Conservation (phyloP, 169 alveolate species). For the Cryptosporidium meleagridis region DNA sequence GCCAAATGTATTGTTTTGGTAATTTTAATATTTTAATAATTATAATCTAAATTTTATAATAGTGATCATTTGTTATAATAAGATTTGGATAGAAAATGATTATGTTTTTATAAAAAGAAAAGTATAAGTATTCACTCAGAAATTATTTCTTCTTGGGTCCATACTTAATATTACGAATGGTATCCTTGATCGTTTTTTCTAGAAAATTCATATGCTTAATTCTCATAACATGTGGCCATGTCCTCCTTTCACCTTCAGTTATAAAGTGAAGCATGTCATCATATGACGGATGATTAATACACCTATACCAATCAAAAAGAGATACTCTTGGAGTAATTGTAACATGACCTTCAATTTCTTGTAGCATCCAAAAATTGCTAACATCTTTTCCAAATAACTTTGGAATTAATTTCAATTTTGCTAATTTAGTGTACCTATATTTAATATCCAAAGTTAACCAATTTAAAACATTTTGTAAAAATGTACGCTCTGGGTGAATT, state of each 20-base stretch:
- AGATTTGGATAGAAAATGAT: background rate
- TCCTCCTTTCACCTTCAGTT: constrained; percentile 71
- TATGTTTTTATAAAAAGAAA: no score
- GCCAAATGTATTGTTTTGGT: background rate
- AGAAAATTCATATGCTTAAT: constrained; percentile 72
- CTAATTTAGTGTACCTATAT: constrained; percentile 73
- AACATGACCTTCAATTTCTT: constrained; percentile 76
- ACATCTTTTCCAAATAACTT: constrained; percentile 76
- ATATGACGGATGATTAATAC: constrained; percentile 74
- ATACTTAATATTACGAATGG: constrained; percentile 22
- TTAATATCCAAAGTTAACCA: constrained; percentile 77
- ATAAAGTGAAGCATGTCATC: constrained; percentile 75
- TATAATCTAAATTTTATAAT: background rate
- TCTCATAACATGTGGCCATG: constrained; percentile 76
- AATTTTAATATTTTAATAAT: background rate
- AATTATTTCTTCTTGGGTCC: background rate
- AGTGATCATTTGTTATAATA: no score
- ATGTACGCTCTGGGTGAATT: constrained; percentile 46
- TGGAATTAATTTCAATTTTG: constrained; percentile 74
- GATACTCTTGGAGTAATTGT: constrained; percentile 75
- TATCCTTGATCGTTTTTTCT: constrained; percentile 26
- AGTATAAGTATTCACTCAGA: no score
- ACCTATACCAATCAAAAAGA: constrained; percentile 75
- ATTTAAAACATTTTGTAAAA: constrained; percentile 48
- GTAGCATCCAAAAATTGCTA: constrained; percentile 76